These are phyloP conservation scores for Hypoxylon sp. DNA, from an alignment of 2,329 filamentous ascomycete species.

Conservation along the genomic window DNA sequence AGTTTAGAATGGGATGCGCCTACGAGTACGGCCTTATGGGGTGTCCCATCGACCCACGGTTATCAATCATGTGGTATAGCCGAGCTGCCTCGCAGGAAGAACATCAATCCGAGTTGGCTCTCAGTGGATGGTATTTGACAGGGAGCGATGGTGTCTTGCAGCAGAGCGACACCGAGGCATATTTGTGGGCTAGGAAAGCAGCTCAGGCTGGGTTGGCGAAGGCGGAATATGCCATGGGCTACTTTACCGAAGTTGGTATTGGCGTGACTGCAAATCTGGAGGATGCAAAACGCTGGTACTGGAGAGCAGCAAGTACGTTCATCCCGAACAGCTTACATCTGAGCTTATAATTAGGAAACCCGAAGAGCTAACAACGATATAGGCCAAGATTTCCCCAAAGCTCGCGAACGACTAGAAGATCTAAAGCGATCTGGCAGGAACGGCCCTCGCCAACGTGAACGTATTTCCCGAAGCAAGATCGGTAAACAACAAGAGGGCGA, in stretches of 20 bases:
- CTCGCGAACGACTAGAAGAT: constrained; percentile 91
- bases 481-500: constrained; percentile 90
- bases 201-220: constrained; percentile 90
- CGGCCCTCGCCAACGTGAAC: constrained; percentile 79
- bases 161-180: constrained; percentile 95
- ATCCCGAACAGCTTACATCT: not conserved
- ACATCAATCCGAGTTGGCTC: constrained; percentile 88
- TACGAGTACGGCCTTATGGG: constrained; percentile 92
- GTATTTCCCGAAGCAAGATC: constrained; percentile 84
- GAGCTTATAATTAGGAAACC: not conserved
- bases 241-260: constrained; percentile 96
- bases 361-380: constrained; percentile 50
- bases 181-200: constrained; percentile 96
- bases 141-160: constrained; percentile 88
- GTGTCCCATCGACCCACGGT: constrained; percentile 83
- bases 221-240: constrained; percentile 98
- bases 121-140: constrained; percentile 95
- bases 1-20: constrained; percentile 88
- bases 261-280: constrained; percentile 88
- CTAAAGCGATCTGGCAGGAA: constrained; percentile 85
- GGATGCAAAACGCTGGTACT: constrained; percentile 98
- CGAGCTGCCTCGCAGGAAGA: constrained; percentile 92
- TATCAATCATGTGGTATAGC: constrained; percentile 95
- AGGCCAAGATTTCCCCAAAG: constrained; percentile 97
- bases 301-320: constrained; percentile 91